These are phyloP conservation scores for Coccomyxa sp. DNA, from an alignment of 139 green algal genomes.

Conservation along the genomic window DNA sequence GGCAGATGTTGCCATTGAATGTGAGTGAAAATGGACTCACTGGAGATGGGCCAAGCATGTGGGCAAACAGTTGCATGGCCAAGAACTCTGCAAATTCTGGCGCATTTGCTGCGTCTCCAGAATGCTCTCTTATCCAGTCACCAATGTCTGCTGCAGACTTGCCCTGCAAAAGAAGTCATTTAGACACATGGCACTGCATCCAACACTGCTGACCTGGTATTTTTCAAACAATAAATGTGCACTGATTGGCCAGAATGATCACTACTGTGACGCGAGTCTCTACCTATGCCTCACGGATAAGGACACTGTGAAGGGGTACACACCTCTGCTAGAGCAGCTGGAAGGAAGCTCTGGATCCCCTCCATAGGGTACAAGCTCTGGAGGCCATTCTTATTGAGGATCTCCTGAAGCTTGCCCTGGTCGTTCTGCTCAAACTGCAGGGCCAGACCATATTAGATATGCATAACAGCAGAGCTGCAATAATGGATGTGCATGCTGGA, in stretches of 20 bases:
- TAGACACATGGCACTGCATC: not conserved
- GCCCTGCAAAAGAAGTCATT: not conserved
- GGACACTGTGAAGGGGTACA: too few relatives aligned
- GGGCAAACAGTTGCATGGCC: slow-evolving; percentile 5
- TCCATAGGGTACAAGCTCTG: not conserved
- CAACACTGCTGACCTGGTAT: too few relatives aligned
- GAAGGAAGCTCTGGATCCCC: slow-evolving; percentile 2
- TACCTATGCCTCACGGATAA: too few relatives aligned
- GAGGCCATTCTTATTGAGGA: slow-evolving; percentile 1
- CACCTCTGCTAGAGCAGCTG: slow-evolving; percentile 12
- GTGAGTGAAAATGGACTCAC: too few relatives aligned
- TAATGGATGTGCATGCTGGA: too few relatives aligned
- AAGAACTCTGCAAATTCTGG: slow-evolving; percentile 6
- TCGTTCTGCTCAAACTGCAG: slow-evolving; percentile 19
- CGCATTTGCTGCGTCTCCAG: slow-evolving; percentile 2
- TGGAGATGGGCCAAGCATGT: too few relatives aligned
- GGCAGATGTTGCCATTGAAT: too few relatives aligned
- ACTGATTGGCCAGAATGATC: too few relatives aligned
- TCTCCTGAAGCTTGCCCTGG: not conserved
- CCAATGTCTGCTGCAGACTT: not conserved
- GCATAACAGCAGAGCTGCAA: too few relatives aligned
- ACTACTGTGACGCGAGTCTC: too few relatives aligned
- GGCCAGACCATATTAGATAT: too few relatives aligned
- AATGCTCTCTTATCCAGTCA: slow-evolving; percentile 1
- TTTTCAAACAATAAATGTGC: too few relatives aligned